Conservation (phyloP, 1,139 yeast species). For the Hansenula lynferdii region DNA sequence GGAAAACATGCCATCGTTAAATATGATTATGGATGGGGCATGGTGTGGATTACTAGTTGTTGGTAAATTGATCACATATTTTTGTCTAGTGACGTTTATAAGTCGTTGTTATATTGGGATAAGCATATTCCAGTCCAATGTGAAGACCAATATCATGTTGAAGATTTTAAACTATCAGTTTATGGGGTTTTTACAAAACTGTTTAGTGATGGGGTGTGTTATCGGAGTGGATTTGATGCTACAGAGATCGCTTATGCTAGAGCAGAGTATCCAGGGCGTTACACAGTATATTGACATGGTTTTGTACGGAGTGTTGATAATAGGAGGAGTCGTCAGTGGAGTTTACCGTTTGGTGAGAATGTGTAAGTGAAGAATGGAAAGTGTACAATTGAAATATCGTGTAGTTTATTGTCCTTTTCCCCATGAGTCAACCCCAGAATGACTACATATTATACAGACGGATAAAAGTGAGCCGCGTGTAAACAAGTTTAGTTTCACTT, state of each 20-base stretch:
- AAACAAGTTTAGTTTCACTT: too few relatives aligned
- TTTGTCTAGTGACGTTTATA: constrained; percentile 14
- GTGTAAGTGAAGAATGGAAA: not conserved
- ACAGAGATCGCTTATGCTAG: too few relatives aligned
- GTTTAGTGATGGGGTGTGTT: too few relatives aligned
- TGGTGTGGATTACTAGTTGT: constrained; percentile 3
- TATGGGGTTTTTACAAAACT: constrained; percentile 13
- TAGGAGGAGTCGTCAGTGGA: not conserved
- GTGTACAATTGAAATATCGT: not conserved
- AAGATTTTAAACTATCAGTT: constrained; percentile 19
- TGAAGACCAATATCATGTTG: constrained; percentile 13
- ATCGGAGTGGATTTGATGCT: not conserved
- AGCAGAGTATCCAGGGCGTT: not conserved
- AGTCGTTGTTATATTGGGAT: constrained; percentile 18
- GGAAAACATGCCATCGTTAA: not conserved
- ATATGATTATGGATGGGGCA: not conserved
- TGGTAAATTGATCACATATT: constrained; percentile 16
- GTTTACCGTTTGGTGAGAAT: not conserved
- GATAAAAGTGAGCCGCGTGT: too few relatives aligned
- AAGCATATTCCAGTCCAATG: constrained; percentile 11
- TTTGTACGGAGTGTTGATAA: not conserved
- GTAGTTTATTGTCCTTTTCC: too few relatives aligned
- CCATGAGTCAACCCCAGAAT: too few relatives aligned
- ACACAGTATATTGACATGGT: not conserved
- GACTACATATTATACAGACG: too few relatives aligned